A percentile compares a stretch with the other conserved stretches of the same genome.
phyloP scores from a whole-genome alignment of 306 rosid species.

The Purshia tridentata region DNA sequence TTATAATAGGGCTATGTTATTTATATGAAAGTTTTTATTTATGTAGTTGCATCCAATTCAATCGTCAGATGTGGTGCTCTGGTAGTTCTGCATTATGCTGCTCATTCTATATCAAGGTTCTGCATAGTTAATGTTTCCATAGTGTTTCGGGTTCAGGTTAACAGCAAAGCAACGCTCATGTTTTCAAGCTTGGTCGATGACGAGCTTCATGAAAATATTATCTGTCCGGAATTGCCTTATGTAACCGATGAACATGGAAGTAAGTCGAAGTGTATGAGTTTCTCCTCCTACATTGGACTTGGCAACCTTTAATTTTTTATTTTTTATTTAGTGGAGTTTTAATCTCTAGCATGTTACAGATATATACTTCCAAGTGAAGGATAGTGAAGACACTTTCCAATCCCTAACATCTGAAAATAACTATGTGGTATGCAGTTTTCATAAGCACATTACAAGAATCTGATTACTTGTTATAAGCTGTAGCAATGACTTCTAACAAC shows the following conservation, averaged over 20 bases:
- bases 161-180: slow-evolving; percentile 89
- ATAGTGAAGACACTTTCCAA: slow-evolving; percentile 60
- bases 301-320: slow-evolving; percentile 17
- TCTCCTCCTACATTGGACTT: slow-evolving; percentile 24
- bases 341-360: slow-evolving; percentile 46
- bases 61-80: not conserved
- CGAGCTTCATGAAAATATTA: slow-evolving; percentile 71
- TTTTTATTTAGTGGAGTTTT: slow-evolving; percentile 27
- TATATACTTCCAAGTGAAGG: slow-evolving; percentile 87
- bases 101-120: slow-evolving; percentile 2
- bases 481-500: not conserved
- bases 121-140: slow-evolving; percentile 41
- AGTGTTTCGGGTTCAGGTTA: slow-evolving; percentile 58
- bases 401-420: slow-evolving; percentile 78
- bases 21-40: not conserved
- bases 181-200: slow-evolving; percentile 63
- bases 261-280: slow-evolving; percentile 49
- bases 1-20: not conserved
- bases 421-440: slow-evolving; percentile 68
- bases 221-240: slow-evolving; percentile 95
- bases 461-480: slow-evolving; percentile 1
- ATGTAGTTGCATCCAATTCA: not conserved
- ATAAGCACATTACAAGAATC: not conserved
- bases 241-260: slow-evolving; percentile 94
- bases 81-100: slow-evolving; percentile 11